Evolutionary conservation across 2,329 filamentous ascomycete species (phyloP), one percentile per base, ranked within the genome.

Genomic region (Seiridium cupressi): DNA sequence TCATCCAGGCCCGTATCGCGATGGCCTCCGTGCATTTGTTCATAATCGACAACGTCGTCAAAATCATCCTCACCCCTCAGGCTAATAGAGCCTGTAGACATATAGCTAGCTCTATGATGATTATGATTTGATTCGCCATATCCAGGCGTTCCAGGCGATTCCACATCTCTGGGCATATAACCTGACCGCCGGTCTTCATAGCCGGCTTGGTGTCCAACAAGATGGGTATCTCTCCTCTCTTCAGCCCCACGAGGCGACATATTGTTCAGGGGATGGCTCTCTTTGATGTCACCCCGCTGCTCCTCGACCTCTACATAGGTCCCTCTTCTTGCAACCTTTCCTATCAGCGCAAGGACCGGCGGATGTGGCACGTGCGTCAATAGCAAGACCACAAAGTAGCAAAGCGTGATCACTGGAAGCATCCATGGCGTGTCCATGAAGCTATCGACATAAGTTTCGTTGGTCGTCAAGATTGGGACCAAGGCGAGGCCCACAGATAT

Each of bases 341-440:
- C 59, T 18, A 59, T 13, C 18, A 32, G 32, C 3, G 55, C 53
- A 13, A 57, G 55, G 3, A 40, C 11, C 38, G 48, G 53, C 2
- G 64, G 64, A 32, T 66, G 64, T 3, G 64, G 64, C n/a, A 64
- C 51, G 34, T 66, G 64, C 8, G 64, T 62, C 11, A 66, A 40
- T 4, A 66, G 36, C 8, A 66, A 58, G 26, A 68, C 66, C 44
- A 61, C 13, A 42, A 71, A 69, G 61, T 70, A 71, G 49, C 57
- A 48, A 13, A 69, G 54, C 1, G 65, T 65, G 35, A 72, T 68
- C n/a, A 64, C 65, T 1, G 69, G 69, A 31, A 71, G 51, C 65
- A 70, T 69, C 69, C 68, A 70, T 5, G 63, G 40, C 58, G 65
- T 69, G 38, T 62, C 62, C 47, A 69, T 62, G 57, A 68, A 69